Conservation (phyloP, 805 yeast species). For the Nakazawaea holstii region DNA sequence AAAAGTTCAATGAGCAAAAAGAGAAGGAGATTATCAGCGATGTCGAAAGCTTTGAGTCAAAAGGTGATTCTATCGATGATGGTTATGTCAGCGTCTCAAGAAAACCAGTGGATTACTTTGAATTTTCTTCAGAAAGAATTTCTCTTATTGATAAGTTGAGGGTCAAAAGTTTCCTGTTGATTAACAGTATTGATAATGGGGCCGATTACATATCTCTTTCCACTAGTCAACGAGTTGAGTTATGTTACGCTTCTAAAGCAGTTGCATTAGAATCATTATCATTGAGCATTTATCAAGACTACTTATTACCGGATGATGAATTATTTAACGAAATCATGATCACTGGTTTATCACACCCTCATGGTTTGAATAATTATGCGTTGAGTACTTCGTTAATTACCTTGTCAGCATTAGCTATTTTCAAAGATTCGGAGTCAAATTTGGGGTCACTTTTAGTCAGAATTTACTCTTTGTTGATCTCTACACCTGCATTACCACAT, state of each 20-base stretch:
- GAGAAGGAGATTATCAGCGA: constrained; percentile 7
- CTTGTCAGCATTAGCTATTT: constrained; percentile 5
- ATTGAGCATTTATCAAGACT: constrained; percentile 5
- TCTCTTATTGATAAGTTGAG: constrained; percentile 8
- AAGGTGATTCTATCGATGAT: not conserved
- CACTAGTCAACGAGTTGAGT: constrained; percentile 38
- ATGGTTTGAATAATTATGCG: constrained; percentile 6
- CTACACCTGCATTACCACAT: constrained; percentile 44
- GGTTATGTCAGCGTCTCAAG: constrained; percentile 1
- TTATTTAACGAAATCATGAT: not conserved
- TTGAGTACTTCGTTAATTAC: constrained; percentile 6
- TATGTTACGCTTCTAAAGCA: constrained; percentile 52
- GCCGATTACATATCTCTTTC: constrained; percentile 50
- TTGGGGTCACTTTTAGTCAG: constrained; percentile 4
- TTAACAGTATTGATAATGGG: constrained; percentile 48
- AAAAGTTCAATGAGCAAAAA: not conserved
- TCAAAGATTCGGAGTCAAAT: constrained; percentile 3
- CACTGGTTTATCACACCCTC: constrained; percentile 6
- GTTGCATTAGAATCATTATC: constrained; percentile 51
- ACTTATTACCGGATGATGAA: constrained; percentile 2
- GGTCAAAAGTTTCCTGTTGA: constrained; percentile 24
- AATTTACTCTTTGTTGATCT: constrained; percentile 45
- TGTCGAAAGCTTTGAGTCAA: not conserved
- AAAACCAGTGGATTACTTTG: not conserved
- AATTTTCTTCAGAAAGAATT: not conserved